Evolutionary conservation across 805 yeast species (phyloP).

Genomic region (Wickerhamomyces tratensis): DNA sequence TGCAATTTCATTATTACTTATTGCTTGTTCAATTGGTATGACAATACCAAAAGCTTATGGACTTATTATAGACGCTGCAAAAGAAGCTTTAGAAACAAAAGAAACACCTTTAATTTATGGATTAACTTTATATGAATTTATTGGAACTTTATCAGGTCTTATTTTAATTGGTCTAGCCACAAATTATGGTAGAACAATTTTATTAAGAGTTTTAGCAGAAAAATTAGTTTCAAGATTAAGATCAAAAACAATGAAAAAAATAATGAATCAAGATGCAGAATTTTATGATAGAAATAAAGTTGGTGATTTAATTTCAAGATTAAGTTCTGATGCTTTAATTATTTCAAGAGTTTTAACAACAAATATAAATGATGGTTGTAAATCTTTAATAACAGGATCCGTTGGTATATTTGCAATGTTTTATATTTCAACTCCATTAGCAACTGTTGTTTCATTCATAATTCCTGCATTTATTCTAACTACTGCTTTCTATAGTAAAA

Average conservation of each 20-base stretch:
- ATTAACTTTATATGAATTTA: constrained; percentile 49
- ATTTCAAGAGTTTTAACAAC: constrained; percentile 85
- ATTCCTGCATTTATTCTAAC: constrained; percentile 77
- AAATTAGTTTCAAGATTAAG: constrained; percentile 77
- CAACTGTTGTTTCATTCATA: constrained; percentile 67
- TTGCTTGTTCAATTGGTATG: constrained; percentile 42
- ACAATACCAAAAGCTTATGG: constrained; percentile 49
- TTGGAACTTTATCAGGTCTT: constrained; percentile 36
- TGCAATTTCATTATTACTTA: constrained; percentile 34
- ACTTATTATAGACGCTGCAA: constrained; percentile 39
- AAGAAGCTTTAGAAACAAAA: constrained; percentile 21
- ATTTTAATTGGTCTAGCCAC: constrained; percentile 53
- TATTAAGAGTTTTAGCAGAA: constrained; percentile 75
- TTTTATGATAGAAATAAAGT: constrained; percentile 91
- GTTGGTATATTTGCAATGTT: constrained; percentile 91
- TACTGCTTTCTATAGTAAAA: constrained; percentile 74
- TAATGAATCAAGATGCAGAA: constrained; percentile 82
- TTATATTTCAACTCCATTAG: constrained; percentile 69
- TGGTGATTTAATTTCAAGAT: constrained; percentile 86
- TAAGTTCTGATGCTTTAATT: constrained; percentile 84
- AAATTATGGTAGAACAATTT: constrained; percentile 64
- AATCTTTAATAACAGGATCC: constrained; percentile 72
- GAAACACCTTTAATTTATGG: constrained; percentile 35
- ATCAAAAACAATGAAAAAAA: constrained; percentile 63
- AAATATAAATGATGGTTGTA: constrained; percentile 83